A percentile compares a stretch with the other conserved stretches of the same genome.
Conservation (phyloP, 2,329 filamentous ascomycete species). For the Neofusicoccum cordaticola region DNA sequence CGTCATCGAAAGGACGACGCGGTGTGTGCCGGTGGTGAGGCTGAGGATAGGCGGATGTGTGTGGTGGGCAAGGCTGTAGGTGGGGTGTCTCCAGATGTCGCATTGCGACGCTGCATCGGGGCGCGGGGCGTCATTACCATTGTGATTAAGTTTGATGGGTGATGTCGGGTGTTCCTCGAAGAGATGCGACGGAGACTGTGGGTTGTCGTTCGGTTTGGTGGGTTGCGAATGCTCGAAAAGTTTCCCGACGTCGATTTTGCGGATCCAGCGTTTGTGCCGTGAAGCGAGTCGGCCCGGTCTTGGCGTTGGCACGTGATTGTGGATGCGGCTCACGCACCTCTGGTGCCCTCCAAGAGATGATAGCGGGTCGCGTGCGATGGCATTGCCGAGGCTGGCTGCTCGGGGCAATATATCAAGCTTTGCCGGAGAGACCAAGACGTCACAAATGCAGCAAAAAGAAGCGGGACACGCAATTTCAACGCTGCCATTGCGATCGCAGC, state of each 20-base stretch:
- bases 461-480: background rate
- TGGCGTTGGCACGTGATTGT: background rate
- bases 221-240: slow-evolving; percentile 7
- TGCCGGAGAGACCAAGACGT: background rate
- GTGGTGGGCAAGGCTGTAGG: background rate
- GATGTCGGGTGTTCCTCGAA: slow-evolving; percentile 46
- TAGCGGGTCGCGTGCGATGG: background rate
- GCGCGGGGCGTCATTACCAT: slow-evolving; percentile 33
- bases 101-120: background rate
- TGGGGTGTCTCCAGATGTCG: background rate
- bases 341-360: background rate
- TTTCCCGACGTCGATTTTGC: slow-evolving; percentile 16
- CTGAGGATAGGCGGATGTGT: slow-evolving; percentile 6
- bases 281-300: slow-evolving; percentile 13
- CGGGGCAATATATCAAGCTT: background rate
- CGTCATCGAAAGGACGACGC: background rate
- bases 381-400: background rate
- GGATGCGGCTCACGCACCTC: background rate
- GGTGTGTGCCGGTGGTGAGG: background rate
- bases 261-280: slow-evolving; percentile 13
- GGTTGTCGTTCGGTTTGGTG: slow-evolving; percentile 9
- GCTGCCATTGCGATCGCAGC: background rate
- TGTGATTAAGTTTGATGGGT: slow-evolving; percentile 30
- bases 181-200: slow-evolving; percentile 23
- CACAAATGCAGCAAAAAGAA: background rate